Evolutionary conservation across 1,139 yeast genomes (phyloP).

Genomic region (Diutina catenulata): DNA sequence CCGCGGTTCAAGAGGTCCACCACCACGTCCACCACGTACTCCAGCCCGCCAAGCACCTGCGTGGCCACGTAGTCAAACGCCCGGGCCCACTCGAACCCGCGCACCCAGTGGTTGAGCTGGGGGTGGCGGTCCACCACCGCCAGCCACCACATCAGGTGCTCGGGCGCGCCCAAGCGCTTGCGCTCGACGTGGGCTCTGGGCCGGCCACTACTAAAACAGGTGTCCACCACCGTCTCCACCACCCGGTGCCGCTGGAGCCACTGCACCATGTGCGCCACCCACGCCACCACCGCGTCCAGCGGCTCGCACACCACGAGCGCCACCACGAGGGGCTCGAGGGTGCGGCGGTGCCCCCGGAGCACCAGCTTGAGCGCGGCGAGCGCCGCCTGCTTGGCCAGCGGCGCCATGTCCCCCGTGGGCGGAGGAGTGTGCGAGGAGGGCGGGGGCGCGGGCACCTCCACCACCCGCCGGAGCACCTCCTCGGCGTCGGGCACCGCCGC

Average conservation of each 20-base stretch:
- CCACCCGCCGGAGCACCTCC: constrained; percentile 16
- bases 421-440: background rate
- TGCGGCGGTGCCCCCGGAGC: constrained; percentile 15
- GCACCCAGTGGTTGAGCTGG: background rate
- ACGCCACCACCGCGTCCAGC: constrained; percentile 14
- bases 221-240: constrained; percentile 10
- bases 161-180: background rate
- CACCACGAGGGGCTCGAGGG: constrained; percentile 10
- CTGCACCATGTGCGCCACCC: constrained; percentile 17
- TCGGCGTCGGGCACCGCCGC: constrained; percentile 11
- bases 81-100: background rate
- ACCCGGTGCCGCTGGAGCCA: constrained; percentile 17
- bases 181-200: constrained; percentile 3
- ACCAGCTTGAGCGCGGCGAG: constrained; percentile 18
- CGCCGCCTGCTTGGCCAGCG: constrained; percentile 15
- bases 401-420: constrained; percentile 9
- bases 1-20: background rate
- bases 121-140: constrained; percentile 2
- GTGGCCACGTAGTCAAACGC: constrained; percentile 1
- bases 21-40: background rate
- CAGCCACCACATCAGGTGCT: background rate
- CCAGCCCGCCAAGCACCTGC: background rate
- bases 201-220: background rate
- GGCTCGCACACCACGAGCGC: constrained; percentile 25
- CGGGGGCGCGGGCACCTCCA: constrained; percentile 10